Evolutionary conservation across 768 basidiomycete genomes (phyloP), one percentile per base, ranked within the genome.

Genomic region (Flagelloscypha sp.): DNA sequence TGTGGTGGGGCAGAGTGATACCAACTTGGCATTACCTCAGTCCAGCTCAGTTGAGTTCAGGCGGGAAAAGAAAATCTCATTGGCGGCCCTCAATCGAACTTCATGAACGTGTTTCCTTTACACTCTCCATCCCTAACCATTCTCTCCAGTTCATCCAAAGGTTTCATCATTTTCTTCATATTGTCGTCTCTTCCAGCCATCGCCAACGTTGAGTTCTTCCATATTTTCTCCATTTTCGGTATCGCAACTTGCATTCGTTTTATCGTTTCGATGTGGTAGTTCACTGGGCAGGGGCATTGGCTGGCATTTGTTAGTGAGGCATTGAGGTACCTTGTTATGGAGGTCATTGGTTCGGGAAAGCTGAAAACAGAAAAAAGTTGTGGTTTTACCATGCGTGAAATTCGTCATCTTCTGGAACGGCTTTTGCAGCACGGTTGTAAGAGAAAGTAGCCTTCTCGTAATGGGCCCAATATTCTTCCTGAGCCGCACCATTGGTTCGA

Each of bases 381-480:
- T n/a, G 37, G 25, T 12, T 13, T 16, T 9, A 33, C 44, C 48
- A 45, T 1, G 38, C 37, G 19, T 50, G 44, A 6, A 36, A 19
- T 29, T 50, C 48, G 33, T 50, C 48, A 33, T 50, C 48, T 15
- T 33, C 12, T 10, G 48, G 46, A 40, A 39, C 43, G 30, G 20
- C 37, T n/a, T 37, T 30, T 6, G 44, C 43, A 9, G 48, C 41
- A 4, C 36, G 16, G 11, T 41, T 6, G 20, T 50, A 50, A 15
- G 17, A 24, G 3, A 24, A 7, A n/a, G 41, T 39, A 10, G 48
- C 43, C 27, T 45, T 24, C 34, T 30, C 27, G 17, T 33, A 18
- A 23, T 27, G 6, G 11, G 17, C 37, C 11, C 20, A 5, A n/a
- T 24, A 7, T 3, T 13, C 5, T 7, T 12, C 15, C 27, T 30